A percentile compares a stretch with the other conserved stretches of the same genome.
Conservation (phyloP, 805 yeast genomes). For the Saccharomyces eubayanus region DNA sequence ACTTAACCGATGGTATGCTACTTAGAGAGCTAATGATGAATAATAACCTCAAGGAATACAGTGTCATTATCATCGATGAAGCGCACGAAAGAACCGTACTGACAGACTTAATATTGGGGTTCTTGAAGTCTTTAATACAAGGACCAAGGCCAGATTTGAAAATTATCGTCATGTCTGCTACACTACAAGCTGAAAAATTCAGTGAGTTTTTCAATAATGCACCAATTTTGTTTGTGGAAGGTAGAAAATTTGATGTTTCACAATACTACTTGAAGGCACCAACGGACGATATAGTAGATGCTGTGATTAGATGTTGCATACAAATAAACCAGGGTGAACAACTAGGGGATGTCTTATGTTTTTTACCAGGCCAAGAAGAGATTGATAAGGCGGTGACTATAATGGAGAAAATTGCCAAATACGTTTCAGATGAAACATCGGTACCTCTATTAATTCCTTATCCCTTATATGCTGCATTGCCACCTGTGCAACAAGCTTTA, state of each 20-base stretch:
- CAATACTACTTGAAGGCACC: slow-evolving; percentile 54
- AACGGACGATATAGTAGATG: slow-evolving; percentile 77
- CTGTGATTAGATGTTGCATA: slow-evolving; percentile 60
- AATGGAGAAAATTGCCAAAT: slow-evolving; percentile 52
- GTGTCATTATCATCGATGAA: slow-evolving; percentile 82
- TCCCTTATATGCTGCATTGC: slow-evolving; percentile 90
- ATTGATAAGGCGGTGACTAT: slow-evolving; percentile 75
- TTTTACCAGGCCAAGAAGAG: slow-evolving; percentile 95
- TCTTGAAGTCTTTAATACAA: slow-evolving; percentile 57
- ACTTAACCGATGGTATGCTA: slow-evolving; percentile 95
- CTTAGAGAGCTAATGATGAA: slow-evolving; percentile 83
- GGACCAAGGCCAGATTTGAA: slow-evolving; percentile 48
- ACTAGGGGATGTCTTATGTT: slow-evolving; percentile 81
- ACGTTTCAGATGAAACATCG: slow-evolving; percentile 46
- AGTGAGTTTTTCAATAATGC: slow-evolving; percentile 69
- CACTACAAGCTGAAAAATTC: slow-evolving; percentile 79
- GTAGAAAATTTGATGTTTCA: slow-evolving; percentile 79
- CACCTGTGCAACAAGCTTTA: slow-evolving; percentile 72
- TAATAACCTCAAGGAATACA: slow-evolving; percentile 51
- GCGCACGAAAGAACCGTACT: slow-evolving; percentile 95
- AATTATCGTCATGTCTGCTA: slow-evolving; percentile 90
- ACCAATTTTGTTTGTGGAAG: slow-evolving; percentile 82
- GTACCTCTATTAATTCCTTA: slow-evolving; percentile 70
- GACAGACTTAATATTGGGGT: slow-evolving; percentile 85
- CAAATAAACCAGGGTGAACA: slow-evolving; percentile 76